phyloP scores from a whole-genome alignment of 2,329 filamentous ascomycete species.

The Fragosphaeria purpurea region DNA sequence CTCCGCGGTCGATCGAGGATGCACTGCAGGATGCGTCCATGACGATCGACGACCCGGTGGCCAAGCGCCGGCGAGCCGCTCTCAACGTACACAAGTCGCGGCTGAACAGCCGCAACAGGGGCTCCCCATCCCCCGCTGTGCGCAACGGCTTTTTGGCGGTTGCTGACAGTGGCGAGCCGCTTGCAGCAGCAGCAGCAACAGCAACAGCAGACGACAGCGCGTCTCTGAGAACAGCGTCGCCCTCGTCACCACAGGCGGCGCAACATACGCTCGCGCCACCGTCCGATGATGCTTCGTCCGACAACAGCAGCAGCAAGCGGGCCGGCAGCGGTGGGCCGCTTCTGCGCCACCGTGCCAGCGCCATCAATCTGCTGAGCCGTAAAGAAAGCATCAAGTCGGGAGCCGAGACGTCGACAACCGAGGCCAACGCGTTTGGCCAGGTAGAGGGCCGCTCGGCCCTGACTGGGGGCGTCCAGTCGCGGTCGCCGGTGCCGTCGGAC shows the following conservation, averaged over 20 bases:
- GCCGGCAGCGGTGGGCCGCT: slow-evolving; percentile 4
- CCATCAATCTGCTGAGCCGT: slow-evolving; percentile 47
- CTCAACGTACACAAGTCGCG: slow-evolving; percentile 41
- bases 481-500: slow-evolving; percentile 11
- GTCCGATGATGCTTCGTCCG: slow-evolving; percentile 10
- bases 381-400: slow-evolving; percentile 49
- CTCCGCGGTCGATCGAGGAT: slow-evolving; percentile 69
- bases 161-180: slow-evolving; percentile 19
- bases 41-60: slow-evolving; percentile 62
- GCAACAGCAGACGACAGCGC: slow-evolving; percentile 17
- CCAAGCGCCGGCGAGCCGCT: slow-evolving; percentile 41
- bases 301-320: slow-evolving; percentile 7
- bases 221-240: slow-evolving; percentile 18
- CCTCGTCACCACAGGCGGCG: slow-evolving; percentile 23
- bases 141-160: slow-evolving; percentile 13
- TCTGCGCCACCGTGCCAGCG: slow-evolving; percentile 49
- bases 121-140: slow-evolving; percentile 25
- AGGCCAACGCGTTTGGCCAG: slow-evolving; percentile 49
- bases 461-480: slow-evolving; percentile 19
- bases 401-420: slow-evolving; percentile 49
- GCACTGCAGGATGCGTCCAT: slow-evolving; percentile 86
- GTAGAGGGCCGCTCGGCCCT: slow-evolving; percentile 45
- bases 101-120: slow-evolving; percentile 26
- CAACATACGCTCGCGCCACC: neutral
- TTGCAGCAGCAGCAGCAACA: slow-evolving; percentile 16